Base-by-base conservation (phyloP, 495 filamentous ascomycete genomes). In the Penicillium nucicola region DNA sequence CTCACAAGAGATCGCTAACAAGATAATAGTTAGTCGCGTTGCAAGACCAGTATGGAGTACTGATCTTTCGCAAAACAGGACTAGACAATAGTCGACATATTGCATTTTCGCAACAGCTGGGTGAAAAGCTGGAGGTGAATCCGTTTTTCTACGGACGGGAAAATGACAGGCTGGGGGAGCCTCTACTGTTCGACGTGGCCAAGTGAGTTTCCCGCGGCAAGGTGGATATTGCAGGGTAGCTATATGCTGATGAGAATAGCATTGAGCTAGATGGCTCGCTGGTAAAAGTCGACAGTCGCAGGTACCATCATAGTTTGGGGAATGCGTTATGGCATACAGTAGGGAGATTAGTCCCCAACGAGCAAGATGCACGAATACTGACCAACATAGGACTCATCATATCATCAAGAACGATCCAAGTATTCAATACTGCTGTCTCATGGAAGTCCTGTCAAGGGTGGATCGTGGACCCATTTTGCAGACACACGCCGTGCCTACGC, bases 391-490 rank as follows among this genome's bases (percentile, higher is more conserved):
- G 57, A 61, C 22, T 61, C 57, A 1, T 48, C 57, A 35, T 61
- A 61, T 49, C 57, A 61, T 36, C 57, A 61, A 51, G 45, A 54
- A 35, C 53, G 57, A 2, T 57, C 57, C 2, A 61, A 61, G 25
- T 61, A 61, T 35, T 57, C 57, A 8, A 57, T 61, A 30, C 45
- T 61, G 12, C 47, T 61, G 13, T 61, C 57, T 19, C 57, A 61
- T 41, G 57, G 53, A 12, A 53, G 44, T 18, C 53, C 50, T 8
- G 52, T 57, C 2, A 41, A 54, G n/a, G 57, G 50, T 1, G 57
- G 57, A 32, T 61, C 57, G 34, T 61, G 54, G 53, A 61, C 53
- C 40, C 57, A 61, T 40, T 61, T 57, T 52, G 57, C 57, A 9
- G 57, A 61, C 38, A 57, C 31, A 7, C 57, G 54, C 8, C 37